Conservation (phyloP, 2,329 filamentous ascomycete genomes). For the Periconia digitata region DNA sequence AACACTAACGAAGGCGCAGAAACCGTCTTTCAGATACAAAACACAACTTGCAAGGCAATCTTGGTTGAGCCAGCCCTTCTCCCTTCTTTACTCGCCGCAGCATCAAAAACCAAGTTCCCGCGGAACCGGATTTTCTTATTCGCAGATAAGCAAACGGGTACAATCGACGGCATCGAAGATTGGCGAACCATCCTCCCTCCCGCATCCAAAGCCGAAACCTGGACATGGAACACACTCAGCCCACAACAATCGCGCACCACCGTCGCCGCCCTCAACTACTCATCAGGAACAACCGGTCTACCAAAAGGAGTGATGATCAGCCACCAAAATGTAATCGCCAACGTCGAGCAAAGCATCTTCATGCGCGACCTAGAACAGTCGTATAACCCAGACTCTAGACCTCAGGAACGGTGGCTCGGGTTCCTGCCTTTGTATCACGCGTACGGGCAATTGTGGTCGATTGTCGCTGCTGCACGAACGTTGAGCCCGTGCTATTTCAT, state of each 20-base stretch:
- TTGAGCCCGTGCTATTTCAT: slow-evolving; percentile 42
- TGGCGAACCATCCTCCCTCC: slow-evolving; percentile 47
- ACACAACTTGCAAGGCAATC: slow-evolving; percentile 54
- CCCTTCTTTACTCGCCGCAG: slow-evolving; percentile 48
- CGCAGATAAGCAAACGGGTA: slow-evolving; percentile 42
- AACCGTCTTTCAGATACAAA: slow-evolving; percentile 54
- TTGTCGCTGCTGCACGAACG: slow-evolving; percentile 38
- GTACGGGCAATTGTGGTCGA: slow-evolving; percentile 47
- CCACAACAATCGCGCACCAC: slow-evolving; percentile 38
- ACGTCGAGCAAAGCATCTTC: slow-evolving; percentile 41
- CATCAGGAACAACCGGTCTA: slow-evolving; percentile 38
- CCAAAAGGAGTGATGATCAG: slow-evolving; percentile 50
- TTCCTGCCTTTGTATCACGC: slow-evolving; percentile 46
- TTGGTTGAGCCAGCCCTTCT: slow-evolving; percentile 54
- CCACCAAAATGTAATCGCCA: slow-evolving; percentile 48
- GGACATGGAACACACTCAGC: slow-evolving; percentile 47
- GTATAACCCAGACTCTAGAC: slow-evolving; percentile 19
- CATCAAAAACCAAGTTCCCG: slow-evolving; percentile 46
- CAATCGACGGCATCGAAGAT: slow-evolving; percentile 42
- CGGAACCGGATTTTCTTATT: slow-evolving; percentile 52
- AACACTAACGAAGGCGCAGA: slow-evolving; percentile 37
- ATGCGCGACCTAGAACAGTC: slow-evolving; percentile 41
- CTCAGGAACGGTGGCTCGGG: slow-evolving; percentile 43
- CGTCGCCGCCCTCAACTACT: slow-evolving; percentile 23
- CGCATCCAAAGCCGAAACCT: slow-evolving; percentile 34